Base-by-base conservation (phyloP, 1,284 basidiomycete genomes). In the Pterulicium gracile region DNA sequence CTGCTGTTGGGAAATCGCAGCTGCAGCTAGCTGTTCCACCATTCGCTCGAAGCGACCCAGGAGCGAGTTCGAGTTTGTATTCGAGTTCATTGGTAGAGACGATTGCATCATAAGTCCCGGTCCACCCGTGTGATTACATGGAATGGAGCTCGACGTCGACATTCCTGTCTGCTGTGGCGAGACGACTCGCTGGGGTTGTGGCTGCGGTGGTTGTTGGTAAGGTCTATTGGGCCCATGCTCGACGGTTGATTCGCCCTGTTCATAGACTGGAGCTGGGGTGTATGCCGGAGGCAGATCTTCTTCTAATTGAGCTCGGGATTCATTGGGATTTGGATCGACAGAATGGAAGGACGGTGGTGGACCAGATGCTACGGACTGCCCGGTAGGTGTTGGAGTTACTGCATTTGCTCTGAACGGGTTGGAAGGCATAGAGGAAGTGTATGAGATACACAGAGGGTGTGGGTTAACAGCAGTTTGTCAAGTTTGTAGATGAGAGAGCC, bases 271-370 rank as follows among this genome's bases (percentile, higher is more conserved):
- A 21, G 42, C 23, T 4, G 20, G 17, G 4, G 42, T 43, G 17
- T 43, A 43, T 21, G 19, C 42, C 7, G 42, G 42, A 21, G 42
- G 42, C 5, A 39, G 36, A 7, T 39, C 36, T 17, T 39, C 36
- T 17, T 39, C 36, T 7, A 39, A 18, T 18, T 39, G 36, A 17
- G 7, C 15, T 7, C 36, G 36, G 19, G 7, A 15, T 7, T 32
- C 27, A 32, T 32, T n/a, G 36, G 19, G 36, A 5, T n/a, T n/a
- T n/a, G 36, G 36, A 39, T 39, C 36, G 4, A 17, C 15, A 39
- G 36, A 39, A 39, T 17, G 36, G 15, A 39, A 39, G 15, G 36
- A 39, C 4, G 36, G 36, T 7, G 36, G 36, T 15, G 36, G n/a
- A 17, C 5, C 15, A 4, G 36, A 39, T 15, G 36, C 19, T 10